Evolutionary conservation across 2,329 filamentous ascomycete species (phyloP).

Genomic region (Beauveria rudraprayagi): DNA sequence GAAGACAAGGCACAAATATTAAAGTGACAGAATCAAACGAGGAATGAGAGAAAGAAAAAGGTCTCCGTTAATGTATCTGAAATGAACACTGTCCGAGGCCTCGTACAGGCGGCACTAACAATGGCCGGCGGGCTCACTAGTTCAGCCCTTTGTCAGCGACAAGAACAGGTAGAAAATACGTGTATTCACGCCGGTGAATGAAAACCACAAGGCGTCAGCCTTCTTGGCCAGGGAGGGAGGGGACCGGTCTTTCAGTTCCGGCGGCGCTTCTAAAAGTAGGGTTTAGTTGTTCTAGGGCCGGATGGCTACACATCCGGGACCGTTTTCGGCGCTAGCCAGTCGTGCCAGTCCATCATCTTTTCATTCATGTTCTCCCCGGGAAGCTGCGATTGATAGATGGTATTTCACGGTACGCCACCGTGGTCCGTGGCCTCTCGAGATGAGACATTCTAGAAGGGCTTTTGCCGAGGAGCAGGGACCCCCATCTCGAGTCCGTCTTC

Average conservation of each 20-base stretch:
- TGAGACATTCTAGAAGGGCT: conserved; percentile 4
- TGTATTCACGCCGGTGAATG: not conserved
- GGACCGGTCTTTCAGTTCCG: not conserved
- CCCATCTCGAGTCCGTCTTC: not conserved
- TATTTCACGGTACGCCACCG: not conserved
- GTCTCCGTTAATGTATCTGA: not conserved
- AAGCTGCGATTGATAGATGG: not conserved
- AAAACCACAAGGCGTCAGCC: not conserved
- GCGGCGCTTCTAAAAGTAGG: not conserved
- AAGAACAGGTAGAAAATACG: not conserved
- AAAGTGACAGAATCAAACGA: not conserved
- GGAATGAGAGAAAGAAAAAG: not conserved
- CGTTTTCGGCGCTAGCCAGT: not conserved
- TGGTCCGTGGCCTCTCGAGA: too few species aligned
- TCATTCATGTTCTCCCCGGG: too few species aligned
- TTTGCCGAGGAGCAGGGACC: too few species aligned
- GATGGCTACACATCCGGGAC: not conserved
- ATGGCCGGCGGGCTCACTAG: not conserved
- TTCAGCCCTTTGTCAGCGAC: not conserved
- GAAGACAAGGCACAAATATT: not conserved
- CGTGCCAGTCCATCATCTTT: not conserved
- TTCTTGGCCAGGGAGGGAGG: not conserved
- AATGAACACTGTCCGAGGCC: not conserved
- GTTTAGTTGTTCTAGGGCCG: not conserved
- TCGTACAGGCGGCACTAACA: not conserved